Evolutionary conservation across 2,329 filamentous ascomycete genomes (phyloP).

Genomic region (Hypomyces perniciosus): DNA sequence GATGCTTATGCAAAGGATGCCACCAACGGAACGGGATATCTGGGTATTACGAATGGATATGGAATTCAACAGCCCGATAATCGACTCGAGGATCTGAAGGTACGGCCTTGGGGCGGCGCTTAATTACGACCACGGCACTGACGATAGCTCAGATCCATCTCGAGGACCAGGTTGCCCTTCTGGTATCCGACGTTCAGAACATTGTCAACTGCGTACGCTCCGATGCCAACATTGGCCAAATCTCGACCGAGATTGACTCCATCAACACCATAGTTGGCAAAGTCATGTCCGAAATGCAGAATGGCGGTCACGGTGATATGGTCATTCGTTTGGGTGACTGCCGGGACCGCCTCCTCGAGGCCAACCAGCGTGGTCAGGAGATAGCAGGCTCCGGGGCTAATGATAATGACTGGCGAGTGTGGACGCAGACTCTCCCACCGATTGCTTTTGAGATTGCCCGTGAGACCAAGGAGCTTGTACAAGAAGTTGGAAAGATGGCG

Average conservation of each 20-base stretch:
- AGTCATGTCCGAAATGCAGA: slow-evolving; percentile 61
- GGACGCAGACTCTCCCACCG: slow-evolving; percentile 68
- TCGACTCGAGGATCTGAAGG: slow-evolving; percentile 46
- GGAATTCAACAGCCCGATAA: slow-evolving; percentile 32
- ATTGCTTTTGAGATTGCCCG: slow-evolving; percentile 83
- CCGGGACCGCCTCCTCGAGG: slow-evolving; percentile 58
- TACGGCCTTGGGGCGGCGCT: slow-evolving; percentile 18
- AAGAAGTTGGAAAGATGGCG: slow-evolving; percentile 36
- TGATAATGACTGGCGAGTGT: slow-evolving; percentile 53
- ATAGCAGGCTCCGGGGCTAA: slow-evolving; percentile 47
- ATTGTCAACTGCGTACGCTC: slow-evolving; percentile 67
- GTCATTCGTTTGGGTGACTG: slow-evolving; percentile 56
- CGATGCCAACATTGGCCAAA: slow-evolving; percentile 56
- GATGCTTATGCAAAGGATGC: slow-evolving; percentile 35
- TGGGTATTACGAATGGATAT: slow-evolving; percentile 34
- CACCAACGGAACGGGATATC: slow-evolving; percentile 31
- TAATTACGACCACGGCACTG: slow-evolving; percentile 12
- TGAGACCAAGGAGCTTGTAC: slow-evolving; percentile 67
- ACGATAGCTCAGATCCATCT: slow-evolving; percentile 57
- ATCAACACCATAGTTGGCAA: slow-evolving; percentile 67
- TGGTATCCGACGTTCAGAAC: slow-evolving; percentile 77
- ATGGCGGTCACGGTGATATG: slow-evolving; percentile 45
- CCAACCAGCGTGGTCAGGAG: slow-evolving; percentile 54
- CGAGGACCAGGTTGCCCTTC: slow-evolving; percentile 72
- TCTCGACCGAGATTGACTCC: slow-evolving; percentile 63